Percentiles rank a stretch among this genome's conserved stretches.
phyloP scores from a whole-genome alignment of 441 rosid genomes.

The Brassica balearica region DNA sequence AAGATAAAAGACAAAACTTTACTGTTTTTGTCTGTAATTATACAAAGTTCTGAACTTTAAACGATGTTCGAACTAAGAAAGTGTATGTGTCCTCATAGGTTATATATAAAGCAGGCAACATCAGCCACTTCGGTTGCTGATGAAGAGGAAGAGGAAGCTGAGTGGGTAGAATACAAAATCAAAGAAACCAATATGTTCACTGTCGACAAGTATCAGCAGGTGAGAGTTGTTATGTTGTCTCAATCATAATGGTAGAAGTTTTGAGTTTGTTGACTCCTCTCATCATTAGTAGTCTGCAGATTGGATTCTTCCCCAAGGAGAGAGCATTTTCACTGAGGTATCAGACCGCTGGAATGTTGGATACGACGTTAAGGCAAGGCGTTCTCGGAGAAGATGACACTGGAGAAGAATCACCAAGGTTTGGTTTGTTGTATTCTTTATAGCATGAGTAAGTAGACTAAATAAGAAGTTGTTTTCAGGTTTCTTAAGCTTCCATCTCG shows the following conservation, averaged over 20 bases:
- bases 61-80: not conserved
- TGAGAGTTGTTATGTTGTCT: slow-evolving; percentile 34
- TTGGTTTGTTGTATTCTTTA: not conserved
- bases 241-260: not conserved
- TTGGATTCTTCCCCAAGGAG: slow-evolving; percentile 84
- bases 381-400: slow-evolving; percentile 96
- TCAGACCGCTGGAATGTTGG: slow-evolving; percentile 92
- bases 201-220: slow-evolving; percentile 90
- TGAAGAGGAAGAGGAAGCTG: slow-evolving; percentile 61
- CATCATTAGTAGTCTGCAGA: slow-evolving; percentile 82
- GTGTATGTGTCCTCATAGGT: slow-evolving; percentile 44
- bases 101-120: slow-evolving; percentile 81
- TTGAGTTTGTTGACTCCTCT: slow-evolving; percentile 27
- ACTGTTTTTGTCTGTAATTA: too few species aligned
- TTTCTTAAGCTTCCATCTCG: slow-evolving; percentile 87
- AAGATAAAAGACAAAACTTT: not conserved
- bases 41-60: not conserved
- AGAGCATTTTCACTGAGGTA: slow-evolving; percentile 86
- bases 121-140: slow-evolving; percentile 61
- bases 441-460: slow-evolving; percentile 3
- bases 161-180: slow-evolving; percentile 93
- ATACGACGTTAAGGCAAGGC: slow-evolving; percentile 81
- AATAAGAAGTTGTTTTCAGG: slow-evolving; percentile 44
- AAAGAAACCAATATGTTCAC: slow-evolving; percentile 96
- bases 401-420: slow-evolving; percentile 92